Conservation (phyloP, 768 basidiomycete genomes). For the Termitomyces heimii region DNA sequence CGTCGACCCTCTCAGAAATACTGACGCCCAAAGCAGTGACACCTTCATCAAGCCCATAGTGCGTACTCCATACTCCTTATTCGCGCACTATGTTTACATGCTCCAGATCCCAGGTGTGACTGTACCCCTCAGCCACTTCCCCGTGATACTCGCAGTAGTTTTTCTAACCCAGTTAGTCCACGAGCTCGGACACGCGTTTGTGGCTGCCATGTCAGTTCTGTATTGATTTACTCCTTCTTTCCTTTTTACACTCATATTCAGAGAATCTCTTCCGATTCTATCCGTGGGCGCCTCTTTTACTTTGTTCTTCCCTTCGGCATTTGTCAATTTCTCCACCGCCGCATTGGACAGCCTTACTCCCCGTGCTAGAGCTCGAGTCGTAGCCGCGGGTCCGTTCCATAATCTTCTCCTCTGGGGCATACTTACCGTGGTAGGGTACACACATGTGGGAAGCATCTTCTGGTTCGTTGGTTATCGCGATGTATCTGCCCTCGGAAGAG, state of each 20-base stretch:
- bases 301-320: constrained; percentile 65
- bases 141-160: constrained; percentile 57
- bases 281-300: constrained; percentile 58
- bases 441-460: constrained; percentile 23
- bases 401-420: constrained; percentile 59
- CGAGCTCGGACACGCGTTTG: constrained; percentile 74
- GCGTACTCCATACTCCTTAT: constrained; percentile 9
- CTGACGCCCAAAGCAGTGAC: not conserved
- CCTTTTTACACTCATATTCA: constrained; percentile 19
- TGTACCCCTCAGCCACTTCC: constrained; percentile 67
- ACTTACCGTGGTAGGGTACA: constrained; percentile 30
- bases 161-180: constrained; percentile 66
- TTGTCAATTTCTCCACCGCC: constrained; percentile 52
- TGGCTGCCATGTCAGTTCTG: constrained; percentile 62
- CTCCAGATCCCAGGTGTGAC: constrained; percentile 78
- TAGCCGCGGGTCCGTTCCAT: constrained; percentile 74
- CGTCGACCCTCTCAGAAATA: not conserved
- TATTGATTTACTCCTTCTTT: not conserved
- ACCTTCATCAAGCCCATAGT: constrained; percentile 26
- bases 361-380: constrained; percentile 50
- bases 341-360: constrained; percentile 32
- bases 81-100: not conserved
- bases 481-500: constrained; percentile 41
- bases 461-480: constrained; percentile 47
- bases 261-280: constrained; percentile 59